Evolutionary conservation across 306 rosid species (phyloP).

Genomic region (Quercus berberidifolia): DNA sequence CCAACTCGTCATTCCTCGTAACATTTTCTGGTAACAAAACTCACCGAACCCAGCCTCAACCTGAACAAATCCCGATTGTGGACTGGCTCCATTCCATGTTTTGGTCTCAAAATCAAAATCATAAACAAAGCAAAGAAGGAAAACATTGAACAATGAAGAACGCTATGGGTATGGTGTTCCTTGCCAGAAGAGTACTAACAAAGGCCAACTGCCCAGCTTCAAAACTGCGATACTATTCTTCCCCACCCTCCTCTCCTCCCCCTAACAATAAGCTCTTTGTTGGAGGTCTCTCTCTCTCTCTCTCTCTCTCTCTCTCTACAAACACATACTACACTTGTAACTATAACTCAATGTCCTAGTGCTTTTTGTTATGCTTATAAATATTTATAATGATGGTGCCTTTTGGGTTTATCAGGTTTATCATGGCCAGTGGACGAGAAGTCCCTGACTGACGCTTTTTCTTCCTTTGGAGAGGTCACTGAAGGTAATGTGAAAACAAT

Average conservation of each 20-base stretch:
- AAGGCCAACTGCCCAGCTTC: slow-evolving; percentile 17
- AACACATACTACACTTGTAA: not conserved
- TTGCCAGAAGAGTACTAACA: slow-evolving; percentile 16
- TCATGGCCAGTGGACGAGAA: slow-evolving; percentile 89
- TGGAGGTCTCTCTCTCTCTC: slow-evolving; percentile 46
- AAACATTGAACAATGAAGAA: slow-evolving; percentile 9
- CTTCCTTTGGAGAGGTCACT: slow-evolving; percentile 75
- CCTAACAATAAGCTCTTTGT: slow-evolving; percentile 69
- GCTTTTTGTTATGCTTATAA: not conserved
- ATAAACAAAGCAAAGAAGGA: no score
- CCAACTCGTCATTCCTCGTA: no score
- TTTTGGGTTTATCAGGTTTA: slow-evolving; percentile 48
- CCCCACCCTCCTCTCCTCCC: slow-evolving; percentile 34
- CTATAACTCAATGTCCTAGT: not conserved
- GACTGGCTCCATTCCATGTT: no score
- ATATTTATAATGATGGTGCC: not conserved
- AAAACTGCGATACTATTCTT: slow-evolving; percentile 37
- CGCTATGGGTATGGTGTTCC: slow-evolving; percentile 3
- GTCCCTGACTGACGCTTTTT: slow-evolving; percentile 72
- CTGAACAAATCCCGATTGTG: no score
- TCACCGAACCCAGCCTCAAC: no score
- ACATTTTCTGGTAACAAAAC: no score
- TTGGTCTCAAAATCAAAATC: no score
- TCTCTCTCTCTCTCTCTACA: not conserved
- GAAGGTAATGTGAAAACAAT: slow-evolving; percentile 40